These are phyloP conservation scores for Suillus ampliporus DNA, from an alignment of 768 basidiomycete species.

Conservation along the genomic window DNA sequence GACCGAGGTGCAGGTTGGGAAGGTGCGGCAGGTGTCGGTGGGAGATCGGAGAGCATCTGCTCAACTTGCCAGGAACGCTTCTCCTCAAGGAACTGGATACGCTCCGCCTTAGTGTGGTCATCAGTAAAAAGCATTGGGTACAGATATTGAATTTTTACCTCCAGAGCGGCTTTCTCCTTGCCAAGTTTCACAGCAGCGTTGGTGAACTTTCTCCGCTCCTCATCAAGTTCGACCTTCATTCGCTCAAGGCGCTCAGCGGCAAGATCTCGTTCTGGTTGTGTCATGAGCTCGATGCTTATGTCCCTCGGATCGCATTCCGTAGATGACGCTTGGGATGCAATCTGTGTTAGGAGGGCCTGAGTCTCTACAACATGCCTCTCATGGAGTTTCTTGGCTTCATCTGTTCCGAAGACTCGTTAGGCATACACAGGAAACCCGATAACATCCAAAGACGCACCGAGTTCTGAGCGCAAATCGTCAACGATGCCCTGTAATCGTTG, in stretches of 20 bases:
- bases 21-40: conserved; percentile 46
- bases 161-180: conserved; percentile 66
- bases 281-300: conserved; percentile 58
- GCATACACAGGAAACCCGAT: conserved; percentile 5
- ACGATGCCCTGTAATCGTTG: conserved; percentile 57
- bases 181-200: conserved; percentile 67
- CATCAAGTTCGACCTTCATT: conserved; percentile 62
- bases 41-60: conserved; percentile 62
- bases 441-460: conserved; percentile 50
- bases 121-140: conserved; percentile 14
- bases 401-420: conserved; percentile 37
- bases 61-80: conserved; percentile 76
- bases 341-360: conserved; percentile 60
- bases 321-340: conserved; percentile 45
- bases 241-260: conserved; percentile 59
- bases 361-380: conserved; percentile 48
- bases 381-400: conserved; percentile 53
- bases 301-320: conserved; percentile 38
- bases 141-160: conserved; percentile 51
- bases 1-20: conserved; percentile 29
- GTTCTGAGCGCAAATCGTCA: conserved; percentile 55
- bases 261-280: conserved; percentile 55
- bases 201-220: conserved; percentile 67
- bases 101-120: conserved; percentile 55
- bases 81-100: conserved; percentile 66